Evolutionary conservation across 208 protist species (phyloP).

Genomic region (Hexamita inflata): DNA sequence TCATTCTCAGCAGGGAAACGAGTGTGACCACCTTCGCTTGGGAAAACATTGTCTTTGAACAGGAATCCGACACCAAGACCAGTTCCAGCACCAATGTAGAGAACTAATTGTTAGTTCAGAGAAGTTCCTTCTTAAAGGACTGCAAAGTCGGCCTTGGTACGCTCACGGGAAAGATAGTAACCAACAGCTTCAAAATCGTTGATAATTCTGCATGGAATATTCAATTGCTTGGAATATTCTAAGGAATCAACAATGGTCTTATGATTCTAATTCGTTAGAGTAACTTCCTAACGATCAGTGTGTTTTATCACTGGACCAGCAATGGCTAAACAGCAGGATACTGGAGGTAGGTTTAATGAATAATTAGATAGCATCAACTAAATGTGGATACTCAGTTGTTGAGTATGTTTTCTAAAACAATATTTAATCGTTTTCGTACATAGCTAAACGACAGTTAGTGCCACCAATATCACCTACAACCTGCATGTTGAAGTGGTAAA

Average conservation of each 20-base stretch:
- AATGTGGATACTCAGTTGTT: too few species aligned
- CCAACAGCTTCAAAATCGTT: conserved; percentile 23
- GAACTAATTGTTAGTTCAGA: too few species aligned
- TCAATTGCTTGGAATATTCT: neutral
- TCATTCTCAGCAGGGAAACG: neutral
- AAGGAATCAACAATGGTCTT: neutral
- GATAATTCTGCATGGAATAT: neutral
- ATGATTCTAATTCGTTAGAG: neutral
- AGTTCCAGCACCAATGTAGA: conserved; percentile 7
- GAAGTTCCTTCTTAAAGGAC: too few species aligned
- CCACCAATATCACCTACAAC: too few species aligned
- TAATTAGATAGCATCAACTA: neutral
- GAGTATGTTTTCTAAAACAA: too few species aligned
- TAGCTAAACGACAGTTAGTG: too few species aligned
- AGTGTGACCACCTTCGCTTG: neutral
- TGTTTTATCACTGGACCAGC: conserved; percentile 6
- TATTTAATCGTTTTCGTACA: too few species aligned
- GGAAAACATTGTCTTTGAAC: neutral
- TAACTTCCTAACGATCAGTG: too few species aligned
- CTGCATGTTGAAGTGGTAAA: too few species aligned
- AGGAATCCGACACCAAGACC: conserved; percentile 6
- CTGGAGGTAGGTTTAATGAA: neutral
- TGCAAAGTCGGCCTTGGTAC: too few species aligned
- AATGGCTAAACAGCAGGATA: neutral
- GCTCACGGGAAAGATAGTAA: too few species aligned